phyloP scores from a whole-genome alignment of 805 yeast genomes.

The Starmerella sirachaensis region DNA sequence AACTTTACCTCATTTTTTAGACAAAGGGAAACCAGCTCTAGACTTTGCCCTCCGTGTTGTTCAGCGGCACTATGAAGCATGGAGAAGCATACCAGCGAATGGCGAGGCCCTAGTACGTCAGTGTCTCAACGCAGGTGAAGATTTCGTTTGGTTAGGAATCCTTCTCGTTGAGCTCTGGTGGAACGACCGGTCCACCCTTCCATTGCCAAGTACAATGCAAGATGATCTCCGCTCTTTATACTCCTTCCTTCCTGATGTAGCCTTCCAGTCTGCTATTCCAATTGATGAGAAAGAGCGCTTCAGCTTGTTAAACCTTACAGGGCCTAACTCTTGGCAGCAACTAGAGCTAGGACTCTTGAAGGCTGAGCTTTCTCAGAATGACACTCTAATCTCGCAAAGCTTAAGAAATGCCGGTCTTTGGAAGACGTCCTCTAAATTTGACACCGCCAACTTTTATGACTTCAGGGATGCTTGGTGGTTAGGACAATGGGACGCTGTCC shows the following conservation, averaged over 20 bases:
- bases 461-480: conserved; percentile 50
- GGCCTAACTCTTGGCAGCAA: conserved; percentile 5
- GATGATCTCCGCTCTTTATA: not conserved
- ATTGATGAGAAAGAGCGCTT: not conserved
- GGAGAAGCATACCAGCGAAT: not conserved
- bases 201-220: not conserved
- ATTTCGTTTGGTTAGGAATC: conserved; percentile 6
- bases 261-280: not conserved
- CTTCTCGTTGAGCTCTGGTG: conserved; percentile 3
- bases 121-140: not conserved
- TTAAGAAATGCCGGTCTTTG: conserved; percentile 15
- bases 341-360: conserved; percentile 8
- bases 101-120: not conserved
- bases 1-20: not conserved
- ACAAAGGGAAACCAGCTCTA: not conserved
- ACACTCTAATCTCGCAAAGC: not conserved
- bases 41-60: not conserved
- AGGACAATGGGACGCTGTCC: conserved; percentile 49
- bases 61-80: conserved; percentile 2
- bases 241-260: not conserved
- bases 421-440: conserved; percentile 7
- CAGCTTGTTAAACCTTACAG: not conserved
- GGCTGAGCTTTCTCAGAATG: conserved; percentile 4
- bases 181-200: not conserved
- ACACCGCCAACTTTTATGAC: conserved; percentile 6